Conservation (phyloP, 106 monocot genomes). For the Platanthera guangdongensis region DNA sequence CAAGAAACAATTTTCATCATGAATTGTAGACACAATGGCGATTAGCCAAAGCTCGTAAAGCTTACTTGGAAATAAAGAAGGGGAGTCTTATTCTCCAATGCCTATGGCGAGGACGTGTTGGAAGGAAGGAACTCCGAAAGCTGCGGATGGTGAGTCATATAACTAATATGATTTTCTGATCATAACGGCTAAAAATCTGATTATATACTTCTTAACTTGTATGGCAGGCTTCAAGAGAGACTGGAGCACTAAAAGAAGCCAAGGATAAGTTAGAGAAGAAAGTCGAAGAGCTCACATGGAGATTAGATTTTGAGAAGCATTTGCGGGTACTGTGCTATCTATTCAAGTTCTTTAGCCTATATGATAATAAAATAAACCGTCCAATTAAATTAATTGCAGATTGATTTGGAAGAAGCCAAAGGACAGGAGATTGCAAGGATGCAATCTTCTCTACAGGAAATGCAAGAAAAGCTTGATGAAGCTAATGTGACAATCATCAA, state of each 20-base stretch:
- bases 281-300: constrained; percentile 94
- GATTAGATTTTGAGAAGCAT: constrained; percentile 84
- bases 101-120: constrained; percentile 90
- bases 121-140: constrained; percentile 79
- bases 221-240: constrained; percentile 83
- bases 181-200: not conserved
- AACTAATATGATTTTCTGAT: not conserved
- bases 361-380: not conserved
- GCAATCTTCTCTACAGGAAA: constrained; percentile 62
- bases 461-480: constrained; percentile 55
- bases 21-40: constrained; percentile 74
- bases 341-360: not conserved
- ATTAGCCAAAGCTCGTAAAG: constrained; percentile 44
- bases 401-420: constrained; percentile 87
- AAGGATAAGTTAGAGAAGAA: constrained; percentile 96
- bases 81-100: constrained; percentile 70
- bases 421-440: constrained; percentile 68
- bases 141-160: constrained; percentile 63
- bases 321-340: constrained; percentile 50
- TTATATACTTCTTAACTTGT: constrained; percentile 8
- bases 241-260: constrained; percentile 92
- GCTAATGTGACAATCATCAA: constrained; percentile 50
- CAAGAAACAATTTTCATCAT: constrained; percentile 6
- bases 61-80: constrained; percentile 60
- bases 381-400: constrained; percentile 28